Percentiles rank a stretch among this genome's conserved stretches.
These are phyloP conservation scores for Colletotrichum costaricense DNA, from an alignment of 2,329 filamentous ascomycete species.

Conservation along the genomic window DNA sequence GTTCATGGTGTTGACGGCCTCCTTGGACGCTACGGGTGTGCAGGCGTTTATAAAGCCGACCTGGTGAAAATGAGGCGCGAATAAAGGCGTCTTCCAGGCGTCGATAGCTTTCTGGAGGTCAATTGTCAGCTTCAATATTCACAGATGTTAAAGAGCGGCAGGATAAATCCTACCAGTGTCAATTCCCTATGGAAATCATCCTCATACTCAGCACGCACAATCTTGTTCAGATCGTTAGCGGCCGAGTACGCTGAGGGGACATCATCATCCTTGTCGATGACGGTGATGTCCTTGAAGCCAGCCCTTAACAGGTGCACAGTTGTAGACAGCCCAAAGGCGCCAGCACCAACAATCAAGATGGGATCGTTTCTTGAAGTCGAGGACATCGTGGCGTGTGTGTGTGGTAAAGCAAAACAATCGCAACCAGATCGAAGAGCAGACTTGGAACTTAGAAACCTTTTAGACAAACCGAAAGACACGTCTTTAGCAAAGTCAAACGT, in stretches of 20 bases:
- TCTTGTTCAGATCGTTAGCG: slow-evolving; percentile 71
- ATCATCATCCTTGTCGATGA: slow-evolving; percentile 54
- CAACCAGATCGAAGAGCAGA: too few relatives aligned
- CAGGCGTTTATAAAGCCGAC: slow-evolving; percentile 57
- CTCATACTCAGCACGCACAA: slow-evolving; percentile 69
- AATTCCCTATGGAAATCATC: slow-evolving; percentile 67
- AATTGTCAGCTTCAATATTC: not conserved
- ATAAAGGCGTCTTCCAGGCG: slow-evolving; percentile 63
- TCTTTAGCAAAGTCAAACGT: too few relatives aligned
- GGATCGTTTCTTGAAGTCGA: slow-evolving; percentile 29
- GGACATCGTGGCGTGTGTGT: too few relatives aligned
- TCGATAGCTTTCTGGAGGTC: slow-evolving; percentile 57
- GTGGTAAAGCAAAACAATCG: too few relatives aligned
- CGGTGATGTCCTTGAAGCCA: slow-evolving; percentile 58
- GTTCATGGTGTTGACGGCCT: slow-evolving; percentile 59
- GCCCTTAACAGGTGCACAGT: slow-evolving; percentile 55
- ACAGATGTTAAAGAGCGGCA: not conserved
- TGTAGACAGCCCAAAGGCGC: slow-evolving; percentile 62
- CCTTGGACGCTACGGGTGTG: slow-evolving; percentile 57
- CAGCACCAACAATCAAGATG: slow-evolving; percentile 56
- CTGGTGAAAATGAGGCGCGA: slow-evolving; percentile 61
- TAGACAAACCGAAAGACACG: too few relatives aligned
- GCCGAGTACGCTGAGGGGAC: slow-evolving; percentile 61
- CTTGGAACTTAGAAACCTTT: too few relatives aligned
- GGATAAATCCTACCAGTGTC: slow-evolving; percentile 53